phyloP scores from a whole-genome alignment of 139 green algal species.

The Volvox reticuliferus region DNA sequence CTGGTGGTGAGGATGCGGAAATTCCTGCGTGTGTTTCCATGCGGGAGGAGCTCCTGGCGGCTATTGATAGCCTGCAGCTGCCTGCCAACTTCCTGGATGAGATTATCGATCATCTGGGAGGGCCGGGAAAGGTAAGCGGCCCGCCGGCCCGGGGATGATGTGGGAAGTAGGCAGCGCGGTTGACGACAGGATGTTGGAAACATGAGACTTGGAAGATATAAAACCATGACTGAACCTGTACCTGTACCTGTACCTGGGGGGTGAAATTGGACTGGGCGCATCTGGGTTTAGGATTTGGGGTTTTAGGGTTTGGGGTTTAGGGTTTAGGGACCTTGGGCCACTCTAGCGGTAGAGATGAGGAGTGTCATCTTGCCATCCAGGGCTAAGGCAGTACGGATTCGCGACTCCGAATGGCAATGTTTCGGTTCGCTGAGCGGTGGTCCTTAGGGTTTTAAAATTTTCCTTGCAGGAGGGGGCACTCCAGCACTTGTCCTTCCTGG shows the following conservation, averaged over 20 bases:
- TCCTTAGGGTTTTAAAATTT: no score
- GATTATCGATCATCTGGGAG: slow-evolving; percentile 86
- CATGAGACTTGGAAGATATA: no score
- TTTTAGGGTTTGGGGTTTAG: background rate
- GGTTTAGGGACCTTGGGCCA: background rate
- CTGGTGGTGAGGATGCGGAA: slow-evolving; percentile 18
- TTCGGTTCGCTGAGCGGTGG: no score
- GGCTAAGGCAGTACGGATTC: no score
- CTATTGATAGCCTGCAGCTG: slow-evolving; percentile 67
- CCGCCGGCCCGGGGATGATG: slow-evolving; percentile 14
- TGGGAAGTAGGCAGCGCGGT: background rate
- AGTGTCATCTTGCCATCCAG: no score
- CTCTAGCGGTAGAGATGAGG: no score
- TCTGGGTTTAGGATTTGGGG: background rate
- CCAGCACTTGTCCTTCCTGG: no score
- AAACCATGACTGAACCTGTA: background rate
- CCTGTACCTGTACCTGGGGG: no score
- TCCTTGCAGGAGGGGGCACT: no score
- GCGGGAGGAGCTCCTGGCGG: slow-evolving; percentile 62
- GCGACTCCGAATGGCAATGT: no score
- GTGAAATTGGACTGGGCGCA: background rate
- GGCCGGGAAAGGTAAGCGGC: slow-evolving; percentile 66
- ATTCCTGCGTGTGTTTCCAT: slow-evolving; percentile 50
- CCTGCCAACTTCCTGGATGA: slow-evolving; percentile 93
- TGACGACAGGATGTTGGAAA: no score